A percentile compares a stretch with the other conserved stretches of the same genome.
These are phyloP conservation scores for Physcomitrium patens DNA, from an alignment of 225 moss, liverwort and hornwort species.

Conservation along the genomic window DNA sequence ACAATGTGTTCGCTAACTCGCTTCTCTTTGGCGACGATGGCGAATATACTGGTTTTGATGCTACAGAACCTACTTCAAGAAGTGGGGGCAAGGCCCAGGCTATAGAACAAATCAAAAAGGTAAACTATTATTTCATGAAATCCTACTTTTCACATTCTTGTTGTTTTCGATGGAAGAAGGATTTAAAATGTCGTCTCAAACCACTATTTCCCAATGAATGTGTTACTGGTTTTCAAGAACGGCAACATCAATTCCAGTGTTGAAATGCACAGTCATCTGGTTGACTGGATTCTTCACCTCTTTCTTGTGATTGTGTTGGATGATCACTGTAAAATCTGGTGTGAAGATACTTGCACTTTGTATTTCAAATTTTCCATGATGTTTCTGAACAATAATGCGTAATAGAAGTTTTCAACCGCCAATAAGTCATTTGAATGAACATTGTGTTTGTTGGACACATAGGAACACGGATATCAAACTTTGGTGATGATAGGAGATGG, in stretches of 20 bases:
- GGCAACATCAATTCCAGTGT: not conserved
- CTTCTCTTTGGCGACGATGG: slow-evolving; percentile 74
- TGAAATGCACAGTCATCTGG: not conserved
- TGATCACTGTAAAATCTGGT: not conserved
- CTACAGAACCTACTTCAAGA: slow-evolving; percentile 73
- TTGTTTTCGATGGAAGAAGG: not conserved
- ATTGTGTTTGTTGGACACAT: slow-evolving; percentile 15
- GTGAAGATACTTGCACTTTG: not conserved
- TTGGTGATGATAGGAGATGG: slow-evolving; percentile 95
- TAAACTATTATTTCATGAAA: slow-evolving; percentile 4
- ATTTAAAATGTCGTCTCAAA: not conserved
- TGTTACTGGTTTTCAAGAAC: slow-evolving; percentile 2
- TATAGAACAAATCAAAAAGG: slow-evolving; percentile 75
- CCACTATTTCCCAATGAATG: not conserved
- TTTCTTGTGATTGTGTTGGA: not conserved
- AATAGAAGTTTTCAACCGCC: slow-evolving; percentile 11
- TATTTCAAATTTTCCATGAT: not conserved
- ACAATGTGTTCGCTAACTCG: slow-evolving; percentile 73
- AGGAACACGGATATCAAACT: slow-evolving; percentile 76
- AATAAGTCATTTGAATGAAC: slow-evolving; percentile 1
- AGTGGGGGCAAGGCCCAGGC: slow-evolving; percentile 88
- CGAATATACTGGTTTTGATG: slow-evolving; percentile 79
- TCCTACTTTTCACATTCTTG: not conserved
- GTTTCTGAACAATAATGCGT: not conserved
- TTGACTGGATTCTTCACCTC: slow-evolving; percentile 1